Percentiles rank a stretch among this genome's conserved stretches.
phyloP scores from a whole-genome alignment of 257 asterid species.

The Datura wrightii region DNA sequence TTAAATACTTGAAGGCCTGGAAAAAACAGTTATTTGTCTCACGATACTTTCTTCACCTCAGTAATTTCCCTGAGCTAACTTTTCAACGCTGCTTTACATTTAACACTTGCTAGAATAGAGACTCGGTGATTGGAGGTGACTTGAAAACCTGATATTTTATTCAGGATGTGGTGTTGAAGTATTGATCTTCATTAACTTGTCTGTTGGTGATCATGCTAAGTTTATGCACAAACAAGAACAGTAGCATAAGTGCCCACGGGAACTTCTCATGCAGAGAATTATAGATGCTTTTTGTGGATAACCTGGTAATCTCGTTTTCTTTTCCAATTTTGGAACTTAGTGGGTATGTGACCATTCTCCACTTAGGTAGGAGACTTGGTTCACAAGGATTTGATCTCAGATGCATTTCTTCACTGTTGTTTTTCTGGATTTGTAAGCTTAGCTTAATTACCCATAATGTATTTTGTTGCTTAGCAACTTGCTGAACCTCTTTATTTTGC shows the following conservation, averaged over 20 bases:
- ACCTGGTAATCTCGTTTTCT: background rate
- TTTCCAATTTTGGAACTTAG: background rate
- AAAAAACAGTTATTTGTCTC: background rate
- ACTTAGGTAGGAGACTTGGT: background rate
- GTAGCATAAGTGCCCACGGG: background rate
- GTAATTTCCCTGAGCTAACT: background rate
- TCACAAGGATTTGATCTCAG: constrained; percentile 5
- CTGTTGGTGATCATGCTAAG: constrained; percentile 14
- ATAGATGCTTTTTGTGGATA: background rate
- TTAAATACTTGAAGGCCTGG: constrained; percentile 2
- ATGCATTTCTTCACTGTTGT: background rate
- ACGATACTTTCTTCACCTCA: background rate
- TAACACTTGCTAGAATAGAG: background rate
- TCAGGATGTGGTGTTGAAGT: background rate
- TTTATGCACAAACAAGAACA: background rate
- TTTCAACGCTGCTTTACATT: background rate
- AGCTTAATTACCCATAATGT: background rate
- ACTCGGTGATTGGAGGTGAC: background rate
- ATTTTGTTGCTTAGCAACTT: background rate
- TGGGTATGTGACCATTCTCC: constrained; percentile 7
- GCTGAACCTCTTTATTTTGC: constrained; percentile 32
- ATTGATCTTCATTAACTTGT: background rate
- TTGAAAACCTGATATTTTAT: background rate
- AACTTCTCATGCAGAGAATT: background rate
- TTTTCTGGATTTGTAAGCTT: background rate